A percentile compares a stretch with the other conserved stretches of the same genome.
Conservation (phyloP, 306 rosid genomes). For the Casuarina cunninghamiana region DNA sequence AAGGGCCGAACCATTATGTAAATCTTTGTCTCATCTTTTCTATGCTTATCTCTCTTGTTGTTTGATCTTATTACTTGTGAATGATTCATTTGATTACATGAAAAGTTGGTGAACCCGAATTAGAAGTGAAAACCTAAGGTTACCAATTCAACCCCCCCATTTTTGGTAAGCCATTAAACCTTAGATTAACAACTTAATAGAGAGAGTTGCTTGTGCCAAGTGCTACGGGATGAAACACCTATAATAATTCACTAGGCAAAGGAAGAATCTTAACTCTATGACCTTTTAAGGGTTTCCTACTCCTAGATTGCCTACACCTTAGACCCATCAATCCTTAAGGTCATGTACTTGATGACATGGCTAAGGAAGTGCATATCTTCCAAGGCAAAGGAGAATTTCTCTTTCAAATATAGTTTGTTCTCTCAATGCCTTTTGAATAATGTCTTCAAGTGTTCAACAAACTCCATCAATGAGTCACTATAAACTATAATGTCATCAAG, state of each 20-base stretch:
- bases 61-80: too few relatives aligned
- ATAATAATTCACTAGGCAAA: not conserved
- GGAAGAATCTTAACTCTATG: not conserved
- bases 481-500: not conserved
- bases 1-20: too few relatives aligned
- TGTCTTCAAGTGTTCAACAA: not conserved
- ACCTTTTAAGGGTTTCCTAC: not conserved
- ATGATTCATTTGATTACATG: too few relatives aligned
- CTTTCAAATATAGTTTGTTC: constrained; percentile 2
- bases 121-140: too few relatives aligned
- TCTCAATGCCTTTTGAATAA: not conserved
- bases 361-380: not conserved
- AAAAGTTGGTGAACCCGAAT: too few relatives aligned
- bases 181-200: not conserved
- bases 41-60: too few relatives aligned
- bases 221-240: not conserved
- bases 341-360: not conserved
- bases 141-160: too few relatives aligned
- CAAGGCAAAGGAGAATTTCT: not conserved
- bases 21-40: too few relatives aligned
- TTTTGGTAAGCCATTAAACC: too few relatives aligned
- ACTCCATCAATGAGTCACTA: not conserved
- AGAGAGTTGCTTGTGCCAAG: not conserved
- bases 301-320: not conserved
- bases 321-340: not conserved